Conservation (phyloP, 371 early-diverging fungal species). For the Lichtheimia hyalospora region DNA sequence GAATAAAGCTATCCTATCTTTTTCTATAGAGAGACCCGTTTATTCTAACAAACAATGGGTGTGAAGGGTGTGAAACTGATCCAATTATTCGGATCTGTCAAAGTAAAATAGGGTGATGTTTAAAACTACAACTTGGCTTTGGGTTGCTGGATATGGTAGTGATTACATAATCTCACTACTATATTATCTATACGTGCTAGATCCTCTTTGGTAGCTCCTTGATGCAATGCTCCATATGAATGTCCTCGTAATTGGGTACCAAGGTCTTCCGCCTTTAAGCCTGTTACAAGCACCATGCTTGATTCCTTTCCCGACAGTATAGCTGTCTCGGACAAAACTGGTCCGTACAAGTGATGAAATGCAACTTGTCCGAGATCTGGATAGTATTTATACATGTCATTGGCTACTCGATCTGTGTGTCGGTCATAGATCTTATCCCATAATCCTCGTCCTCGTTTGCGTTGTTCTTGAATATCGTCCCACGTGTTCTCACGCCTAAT, state of each 20-base stretch:
- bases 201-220: slow-evolving; percentile 34
- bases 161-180: slow-evolving; percentile 10
- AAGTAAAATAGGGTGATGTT: not conserved
- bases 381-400: slow-evolving; percentile 22
- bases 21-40: not conserved
- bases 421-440: slow-evolving; percentile 35
- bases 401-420: slow-evolving; percentile 30
- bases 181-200: slow-evolving; percentile 7
- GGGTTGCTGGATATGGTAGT: slow-evolving; percentile 5
- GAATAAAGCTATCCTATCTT: not conserved
- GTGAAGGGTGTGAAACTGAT: not conserved
- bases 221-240: slow-evolving; percentile 33
- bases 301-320: slow-evolving; percentile 30
- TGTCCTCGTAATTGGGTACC: slow-evolving; percentile 35
- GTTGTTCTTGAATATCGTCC: slow-evolving; percentile 77
- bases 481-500: slow-evolving; percentile 48
- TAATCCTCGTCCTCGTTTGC: slow-evolving; percentile 51
- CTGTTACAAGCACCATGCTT: slow-evolving; percentile 29
- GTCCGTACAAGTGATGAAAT: slow-evolving; percentile 34
- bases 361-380: slow-evolving; percentile 40
- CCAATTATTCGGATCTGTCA: not conserved
- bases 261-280: slow-evolving; percentile 24
- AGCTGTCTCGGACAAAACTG: slow-evolving; percentile 24
- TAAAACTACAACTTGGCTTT: slow-evolving; percentile 10
- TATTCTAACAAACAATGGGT: not conserved